A percentile compares a stretch with the other conserved stretches of the same genome.
phyloP scores from a whole-genome alignment of 306 rosid species.

The Arachis hypogaea region DNA sequence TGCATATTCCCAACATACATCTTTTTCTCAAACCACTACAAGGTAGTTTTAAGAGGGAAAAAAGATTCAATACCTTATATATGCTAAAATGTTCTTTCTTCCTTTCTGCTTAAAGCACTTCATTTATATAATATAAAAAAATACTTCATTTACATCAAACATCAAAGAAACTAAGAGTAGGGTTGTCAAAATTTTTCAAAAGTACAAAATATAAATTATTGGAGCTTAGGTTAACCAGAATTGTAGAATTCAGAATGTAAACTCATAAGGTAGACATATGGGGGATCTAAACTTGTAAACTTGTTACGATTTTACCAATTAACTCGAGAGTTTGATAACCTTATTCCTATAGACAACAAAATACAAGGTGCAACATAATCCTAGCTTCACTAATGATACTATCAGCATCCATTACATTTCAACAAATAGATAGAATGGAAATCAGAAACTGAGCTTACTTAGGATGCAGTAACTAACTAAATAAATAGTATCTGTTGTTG shows the following conservation, averaged over 20 bases:
- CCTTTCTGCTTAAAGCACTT: background rate
- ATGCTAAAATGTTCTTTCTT: slow-evolving; percentile 13
- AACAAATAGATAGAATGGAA: slow-evolving; percentile 6
- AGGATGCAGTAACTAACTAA: slow-evolving; percentile 34
- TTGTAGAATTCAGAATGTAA: no score
- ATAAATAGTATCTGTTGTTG: no score
- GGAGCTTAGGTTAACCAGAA: background rate
- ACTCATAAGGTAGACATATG: no score
- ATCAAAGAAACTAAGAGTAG: slow-evolving; percentile 18
- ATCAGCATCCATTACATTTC: slow-evolving; percentile 8
- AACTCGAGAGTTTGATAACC: no score
- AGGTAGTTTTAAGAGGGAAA: background rate
- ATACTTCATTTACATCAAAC: background rate
- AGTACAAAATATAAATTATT: background rate
- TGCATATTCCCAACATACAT: slow-evolving; percentile 93
- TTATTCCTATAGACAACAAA: background rate
- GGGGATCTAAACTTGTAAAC: no score
- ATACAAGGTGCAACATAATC: background rate
- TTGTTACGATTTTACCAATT: no score
- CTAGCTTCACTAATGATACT: slow-evolving; percentile 13
- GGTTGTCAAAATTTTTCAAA: slow-evolving; percentile 27
- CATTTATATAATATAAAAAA: no score
- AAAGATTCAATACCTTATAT: slow-evolving; percentile 38
- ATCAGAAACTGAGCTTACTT: slow-evolving; percentile 63
- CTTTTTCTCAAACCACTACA: slow-evolving; percentile 89